Percentiles rank a stretch among this genome's conserved stretches.
phyloP scores from a whole-genome alignment of 345 rosid genomes.

The Litchi chinensis region DNA sequence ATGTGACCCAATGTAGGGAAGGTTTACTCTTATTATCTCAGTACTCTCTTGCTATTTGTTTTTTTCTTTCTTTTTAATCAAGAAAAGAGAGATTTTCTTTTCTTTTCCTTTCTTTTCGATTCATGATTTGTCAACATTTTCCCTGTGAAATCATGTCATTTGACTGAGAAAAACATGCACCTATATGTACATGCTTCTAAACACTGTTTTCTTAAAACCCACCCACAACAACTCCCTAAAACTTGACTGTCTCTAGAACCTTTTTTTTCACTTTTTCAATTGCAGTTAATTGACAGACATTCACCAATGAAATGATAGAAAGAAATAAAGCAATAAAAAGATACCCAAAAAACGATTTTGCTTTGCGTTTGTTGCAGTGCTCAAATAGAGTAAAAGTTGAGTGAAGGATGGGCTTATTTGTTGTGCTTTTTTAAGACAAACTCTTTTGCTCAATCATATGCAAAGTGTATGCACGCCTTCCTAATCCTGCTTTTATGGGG shows the following conservation, averaged over 20 bases:
- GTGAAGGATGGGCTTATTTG: slow-evolving; percentile 39
- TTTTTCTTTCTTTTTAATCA: background rate
- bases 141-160: slow-evolving; percentile 33
- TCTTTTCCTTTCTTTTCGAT: slow-evolving; percentile 16
- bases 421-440: slow-evolving; percentile 40
- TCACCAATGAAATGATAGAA: background rate
- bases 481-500: slow-evolving; percentile 18
- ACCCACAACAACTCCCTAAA: slow-evolving; percentile 23
- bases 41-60: background rate
- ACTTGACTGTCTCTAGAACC: background rate
- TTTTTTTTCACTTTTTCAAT: background rate
- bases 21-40: slow-evolving; percentile 26
- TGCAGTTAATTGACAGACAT: background rate
- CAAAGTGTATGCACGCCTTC: slow-evolving; percentile 54
- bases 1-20: slow-evolving; percentile 54
- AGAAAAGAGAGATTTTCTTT: background rate
- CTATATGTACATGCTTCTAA: slow-evolving; percentile 5
- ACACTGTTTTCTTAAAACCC: slow-evolving; percentile 22
- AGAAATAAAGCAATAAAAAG: background rate
- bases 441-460: slow-evolving; percentile 47
- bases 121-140: slow-evolving; percentile 19
- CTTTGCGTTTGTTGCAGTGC: background rate
- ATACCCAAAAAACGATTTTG: background rate
- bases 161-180: slow-evolving; percentile 28
- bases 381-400: slow-evolving; percentile 21